Percentiles rank a stretch among this genome's conserved stretches.
phyloP scores from a whole-genome alignment of 139 green algal species.

The Tetradesmus obliquus region DNA sequence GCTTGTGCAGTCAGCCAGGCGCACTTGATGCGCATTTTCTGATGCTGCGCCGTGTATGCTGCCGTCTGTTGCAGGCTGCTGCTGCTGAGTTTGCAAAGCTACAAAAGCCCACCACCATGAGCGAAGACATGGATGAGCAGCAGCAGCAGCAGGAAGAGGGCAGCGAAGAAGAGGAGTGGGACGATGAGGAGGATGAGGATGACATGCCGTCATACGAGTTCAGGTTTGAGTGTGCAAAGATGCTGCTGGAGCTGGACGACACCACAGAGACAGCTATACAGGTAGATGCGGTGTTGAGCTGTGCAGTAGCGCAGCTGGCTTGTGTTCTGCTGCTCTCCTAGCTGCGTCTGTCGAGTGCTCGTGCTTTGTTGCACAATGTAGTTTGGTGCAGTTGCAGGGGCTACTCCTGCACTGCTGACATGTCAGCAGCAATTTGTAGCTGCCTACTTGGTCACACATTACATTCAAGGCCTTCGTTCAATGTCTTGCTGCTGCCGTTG shows the following conservation, averaged over 20 bases:
- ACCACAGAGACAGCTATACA: slow-evolving; percentile 70
- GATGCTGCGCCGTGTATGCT: neutral
- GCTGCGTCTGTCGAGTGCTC: neutral
- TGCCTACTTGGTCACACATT: too few species aligned
- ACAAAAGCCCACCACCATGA: slow-evolving; percentile 39
- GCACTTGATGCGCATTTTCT: neutral
- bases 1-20: neutral
- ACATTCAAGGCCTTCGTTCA: too few species aligned
- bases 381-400: too few species aligned
- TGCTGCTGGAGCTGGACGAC: slow-evolving; percentile 90
- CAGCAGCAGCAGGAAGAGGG: neutral
- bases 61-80: neutral
- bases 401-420: too few species aligned
- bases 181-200: slow-evolving; percentile 56
- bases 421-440: too few species aligned
- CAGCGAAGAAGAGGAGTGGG: slow-evolving; percentile 16
- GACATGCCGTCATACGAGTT: slow-evolving; percentile 82
- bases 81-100: slow-evolving; percentile 24
- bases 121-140: slow-evolving; percentile 31
- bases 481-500: neutral
- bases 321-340: neutral
- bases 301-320: neutral
- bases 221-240: slow-evolving; percentile 86
- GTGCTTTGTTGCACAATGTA: too few species aligned
- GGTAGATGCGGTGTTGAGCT: slow-evolving; percentile 42